These are phyloP conservation scores for Nematodospora valgi DNA, from an alignment of 805 yeast species.

Conservation along the genomic window DNA sequence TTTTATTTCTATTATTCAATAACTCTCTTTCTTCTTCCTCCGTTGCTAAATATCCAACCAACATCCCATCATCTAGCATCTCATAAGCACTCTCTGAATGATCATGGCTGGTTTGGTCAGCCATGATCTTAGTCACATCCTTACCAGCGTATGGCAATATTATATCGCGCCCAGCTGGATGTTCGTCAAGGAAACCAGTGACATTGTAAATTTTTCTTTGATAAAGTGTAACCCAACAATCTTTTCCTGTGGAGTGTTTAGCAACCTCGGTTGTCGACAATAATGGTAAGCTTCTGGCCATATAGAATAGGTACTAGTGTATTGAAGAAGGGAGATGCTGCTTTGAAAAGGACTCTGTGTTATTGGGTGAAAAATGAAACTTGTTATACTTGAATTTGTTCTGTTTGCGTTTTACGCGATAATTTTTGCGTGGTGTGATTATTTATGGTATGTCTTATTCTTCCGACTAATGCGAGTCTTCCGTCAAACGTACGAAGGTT, in stretches of 20 bases:
- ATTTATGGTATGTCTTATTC: too few species aligned
- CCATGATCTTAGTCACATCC: constrained; percentile 69
- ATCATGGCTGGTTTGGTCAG: constrained; percentile 67
- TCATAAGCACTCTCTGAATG: constrained; percentile 87
- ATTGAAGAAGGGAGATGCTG: too few species aligned
- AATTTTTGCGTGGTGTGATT: too few species aligned
- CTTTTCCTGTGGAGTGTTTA: constrained; percentile 47
- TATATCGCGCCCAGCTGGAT: constrained; percentile 66
- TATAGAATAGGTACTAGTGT: background rate
- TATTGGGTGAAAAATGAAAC: too few species aligned
- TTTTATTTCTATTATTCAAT: constrained; percentile 54
- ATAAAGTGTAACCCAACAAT: constrained; percentile 80
- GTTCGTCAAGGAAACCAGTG: constrained; percentile 66
- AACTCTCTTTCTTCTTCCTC: constrained; percentile 71
- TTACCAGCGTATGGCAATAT: constrained; percentile 57
- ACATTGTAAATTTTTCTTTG: constrained; percentile 83
- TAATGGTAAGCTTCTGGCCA: constrained; percentile 47
- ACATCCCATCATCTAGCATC: constrained; percentile 73
- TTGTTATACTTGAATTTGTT: too few species aligned
- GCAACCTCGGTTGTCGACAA: constrained; percentile 51
- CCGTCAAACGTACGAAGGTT: too few species aligned
- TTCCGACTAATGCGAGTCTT: too few species aligned
- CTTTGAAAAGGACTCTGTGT: background rate
- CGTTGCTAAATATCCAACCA: constrained; percentile 83
- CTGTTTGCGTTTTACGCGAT: too few species aligned